Evolutionary conservation across 805 yeast species (phyloP).

Genomic region (Candida khao-thaluensis): DNA sequence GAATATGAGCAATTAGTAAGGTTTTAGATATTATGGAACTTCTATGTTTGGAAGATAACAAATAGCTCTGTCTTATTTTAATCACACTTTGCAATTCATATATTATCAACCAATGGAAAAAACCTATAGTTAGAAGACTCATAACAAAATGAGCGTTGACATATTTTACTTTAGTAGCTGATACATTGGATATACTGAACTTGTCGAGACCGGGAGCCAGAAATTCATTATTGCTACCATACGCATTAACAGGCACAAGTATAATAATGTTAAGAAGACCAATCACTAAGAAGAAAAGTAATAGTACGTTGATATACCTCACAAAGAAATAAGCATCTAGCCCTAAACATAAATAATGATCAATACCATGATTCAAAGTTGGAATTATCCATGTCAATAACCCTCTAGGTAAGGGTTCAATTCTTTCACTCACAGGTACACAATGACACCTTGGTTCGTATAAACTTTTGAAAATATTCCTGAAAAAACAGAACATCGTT

Average conservation of each 20-base stretch:
- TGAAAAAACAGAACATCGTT: conserved; percentile 34
- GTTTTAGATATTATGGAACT: conserved; percentile 27
- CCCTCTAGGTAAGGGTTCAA: conserved; percentile 39
- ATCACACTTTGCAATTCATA: conserved; percentile 56
- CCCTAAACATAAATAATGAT: conserved; percentile 52
- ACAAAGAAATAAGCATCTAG: conserved; percentile 75
- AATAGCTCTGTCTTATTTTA: conserved; percentile 45
- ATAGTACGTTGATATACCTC: conserved; percentile 54
- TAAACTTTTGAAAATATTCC: conserved; percentile 34
- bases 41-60: conserved; percentile 28
- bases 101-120: conserved; percentile 56
- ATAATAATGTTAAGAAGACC: conserved; percentile 57
- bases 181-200: conserved; percentile 69
- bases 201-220: conserved; percentile 57
- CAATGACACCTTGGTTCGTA: conserved; percentile 56
- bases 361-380: conserved; percentile 37
- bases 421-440: conserved; percentile 40
- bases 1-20: conserved; percentile 48
- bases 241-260: conserved; percentile 61
- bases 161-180: conserved; percentile 47
- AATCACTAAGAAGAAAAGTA: conserved; percentile 50
- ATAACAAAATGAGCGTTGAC: conserved; percentile 64
- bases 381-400: conserved; percentile 59
- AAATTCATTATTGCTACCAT: conserved; percentile 31
- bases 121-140: conserved; percentile 51